Evolutionary conservation across 192 early-diverging fungal species (phyloP), one percentile per base, ranked within the genome.

Genomic region (Backusella macrospora): DNA sequence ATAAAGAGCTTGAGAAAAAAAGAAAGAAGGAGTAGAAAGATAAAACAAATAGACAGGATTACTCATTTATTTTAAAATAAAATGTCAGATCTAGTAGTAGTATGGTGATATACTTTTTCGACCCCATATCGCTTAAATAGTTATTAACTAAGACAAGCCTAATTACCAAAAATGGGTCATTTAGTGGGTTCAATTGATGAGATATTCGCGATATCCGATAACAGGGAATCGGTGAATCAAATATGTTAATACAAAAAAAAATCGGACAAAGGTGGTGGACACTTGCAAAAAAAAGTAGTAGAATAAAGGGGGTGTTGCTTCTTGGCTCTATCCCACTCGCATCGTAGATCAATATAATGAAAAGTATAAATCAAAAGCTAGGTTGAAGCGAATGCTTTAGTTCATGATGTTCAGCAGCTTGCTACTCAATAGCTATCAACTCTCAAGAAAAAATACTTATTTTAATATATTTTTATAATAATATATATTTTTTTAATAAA

Each of bases 151-250:
- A 52, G 49, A 52, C 49, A 52, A 52, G 49, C 21, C 49, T 52
- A 52, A 52, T 52, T 52, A 52, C 49, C 49, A 52, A 52, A 52
- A 52, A 52, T 52, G 49, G 49, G 49, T 52, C 16, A 18, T 52
- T 52, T 52, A 52, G 49, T 52, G 49, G 49, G 16, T 52, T 52
- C 18, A n/a, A 52, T 52, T 52, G 49, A 52, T 52, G 49, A 52
- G 49, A 52, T 48, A 48, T 48, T 48, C 46, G 16, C 46, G 46
- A 48, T 52, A 52, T 21, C 49, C 46, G 46, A 48, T 52, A 52
- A 52, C 49, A 52, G 6, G 49, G 49, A 52, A 52, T 52, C 49
- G 49, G 49, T 52, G 18, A 23, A 52, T 52, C 49, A 52, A 52
- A 52, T 21, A 52, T 18, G n/a, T 52, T 52, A 48, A 18, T 14